Conservation (phyloP, 371 early-diverging fungal species). For the Lichtheimia ornata region DNA sequence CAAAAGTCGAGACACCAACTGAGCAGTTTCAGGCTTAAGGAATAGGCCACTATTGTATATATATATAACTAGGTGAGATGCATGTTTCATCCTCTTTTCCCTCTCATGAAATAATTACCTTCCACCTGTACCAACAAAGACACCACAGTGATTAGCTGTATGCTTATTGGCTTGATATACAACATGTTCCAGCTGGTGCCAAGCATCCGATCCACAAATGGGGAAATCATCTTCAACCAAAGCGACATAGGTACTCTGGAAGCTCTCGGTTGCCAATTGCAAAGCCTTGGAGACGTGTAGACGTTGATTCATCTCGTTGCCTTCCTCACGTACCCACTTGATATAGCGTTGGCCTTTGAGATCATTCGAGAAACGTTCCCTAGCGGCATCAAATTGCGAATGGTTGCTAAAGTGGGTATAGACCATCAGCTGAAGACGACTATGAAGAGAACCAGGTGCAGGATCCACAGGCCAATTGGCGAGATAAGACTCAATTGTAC, state of each 20-base stretch:
- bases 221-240: conserved; percentile 68
- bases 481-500: conserved; percentile 56
- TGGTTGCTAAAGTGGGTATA: conserved; percentile 65
- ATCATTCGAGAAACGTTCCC: conserved; percentile 35
- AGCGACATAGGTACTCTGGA: conserved; percentile 49
- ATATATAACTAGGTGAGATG: not conserved
- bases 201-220: conserved; percentile 51
- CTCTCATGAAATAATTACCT: conserved; percentile 25
- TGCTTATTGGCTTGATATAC: conserved; percentile 48
- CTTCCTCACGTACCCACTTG: conserved; percentile 55
- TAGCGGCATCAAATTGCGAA: conserved; percentile 49
- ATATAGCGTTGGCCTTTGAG: conserved; percentile 56
- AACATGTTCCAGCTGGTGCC: conserved; percentile 57
- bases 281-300: conserved; percentile 60
- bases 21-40: conserved; percentile 49
- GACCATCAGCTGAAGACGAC: conserved; percentile 55
- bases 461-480: conserved; percentile 52
- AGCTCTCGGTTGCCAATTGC: conserved; percentile 31
- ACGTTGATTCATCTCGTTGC: conserved; percentile 52
- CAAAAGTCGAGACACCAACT: conserved; percentile 43
- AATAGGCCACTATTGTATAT: conserved; percentile 59
- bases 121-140: conserved; percentile 68
- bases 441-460: conserved; percentile 43
- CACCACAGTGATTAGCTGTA: conserved; percentile 56
- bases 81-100: not conserved